These are phyloP conservation scores for Lathyrus sativus DNA, from an alignment of 306 rosid genomes.

Conservation along the genomic window DNA sequence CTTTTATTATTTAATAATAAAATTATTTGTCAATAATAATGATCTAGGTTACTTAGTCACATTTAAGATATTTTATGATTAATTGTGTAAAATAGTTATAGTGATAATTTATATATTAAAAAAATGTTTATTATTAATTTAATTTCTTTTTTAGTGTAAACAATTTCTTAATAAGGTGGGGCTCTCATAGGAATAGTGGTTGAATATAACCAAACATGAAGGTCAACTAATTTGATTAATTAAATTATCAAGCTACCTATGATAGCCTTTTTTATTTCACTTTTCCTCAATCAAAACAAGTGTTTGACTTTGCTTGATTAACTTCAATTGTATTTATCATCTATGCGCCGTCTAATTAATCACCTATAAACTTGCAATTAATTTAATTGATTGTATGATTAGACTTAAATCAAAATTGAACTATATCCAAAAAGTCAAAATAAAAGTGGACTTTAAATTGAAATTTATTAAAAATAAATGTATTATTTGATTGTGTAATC, in stretches of 20 bases:
- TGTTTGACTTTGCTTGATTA: slow-evolving; percentile 44
- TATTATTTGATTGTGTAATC: background rate
- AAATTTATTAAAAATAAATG: background rate
- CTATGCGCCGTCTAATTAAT: no score
- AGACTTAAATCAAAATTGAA: no score
- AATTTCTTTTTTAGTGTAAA: slow-evolving; percentile 19
- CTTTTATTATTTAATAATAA: background rate
- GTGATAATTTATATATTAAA: background rate
- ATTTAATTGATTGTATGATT: no score
- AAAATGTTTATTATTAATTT: slow-evolving; percentile 18
- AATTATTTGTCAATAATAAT: background rate
- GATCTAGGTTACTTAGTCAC: background rate
- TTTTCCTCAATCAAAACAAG: slow-evolving; percentile 43
- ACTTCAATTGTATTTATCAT: slow-evolving; percentile 11
- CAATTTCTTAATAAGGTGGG: slow-evolving; percentile 28
- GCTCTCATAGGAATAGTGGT: slow-evolving; percentile 24
- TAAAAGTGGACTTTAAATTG: no score
- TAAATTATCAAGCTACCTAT: slow-evolving; percentile 21
- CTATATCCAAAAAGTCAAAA: no score
- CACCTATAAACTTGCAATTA: no score
- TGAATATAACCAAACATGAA: slow-evolving; percentile 26
- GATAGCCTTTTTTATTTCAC: slow-evolving; percentile 21
- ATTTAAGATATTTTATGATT: background rate
- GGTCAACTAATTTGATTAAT: slow-evolving; percentile 30
- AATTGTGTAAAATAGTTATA: background rate